These are phyloP conservation scores for Tolypocladium tropicale DNA, from an alignment of 2,329 filamentous ascomycete species.

Conservation along the genomic window DNA sequence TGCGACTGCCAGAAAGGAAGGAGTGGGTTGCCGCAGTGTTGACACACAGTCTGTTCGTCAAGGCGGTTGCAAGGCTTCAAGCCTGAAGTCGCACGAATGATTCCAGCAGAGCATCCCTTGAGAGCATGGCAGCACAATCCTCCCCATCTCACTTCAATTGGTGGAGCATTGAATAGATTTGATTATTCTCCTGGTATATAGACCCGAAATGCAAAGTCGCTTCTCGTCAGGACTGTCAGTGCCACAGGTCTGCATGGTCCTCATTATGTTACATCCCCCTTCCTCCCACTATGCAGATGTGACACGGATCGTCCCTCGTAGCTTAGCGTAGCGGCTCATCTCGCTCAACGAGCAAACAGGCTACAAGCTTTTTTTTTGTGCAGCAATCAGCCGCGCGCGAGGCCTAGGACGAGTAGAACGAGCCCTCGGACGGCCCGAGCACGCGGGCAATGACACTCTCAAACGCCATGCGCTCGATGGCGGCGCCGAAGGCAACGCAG, in stretches of 20 bases:
- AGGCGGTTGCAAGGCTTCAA: neutral
- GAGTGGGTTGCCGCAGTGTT: neutral
- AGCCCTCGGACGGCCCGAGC: constrained; percentile 15
- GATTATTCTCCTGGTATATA: neutral
- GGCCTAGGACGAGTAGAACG: neutral
- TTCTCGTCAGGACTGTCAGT: neutral
- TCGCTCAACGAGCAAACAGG: neutral
- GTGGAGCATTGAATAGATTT: no score
- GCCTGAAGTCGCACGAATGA: neutral
- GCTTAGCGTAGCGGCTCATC: neutral
- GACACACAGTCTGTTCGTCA: neutral
- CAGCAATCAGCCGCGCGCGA: neutral
- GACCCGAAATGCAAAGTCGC: neutral
- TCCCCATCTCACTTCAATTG: neutral
- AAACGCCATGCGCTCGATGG: constrained; percentile 34
- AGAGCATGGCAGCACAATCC: neutral
- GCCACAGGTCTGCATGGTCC: neutral
- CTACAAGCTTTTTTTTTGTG: no score
- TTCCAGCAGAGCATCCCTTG: no score
- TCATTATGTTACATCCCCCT: neutral
- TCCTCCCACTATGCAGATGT: neutral
- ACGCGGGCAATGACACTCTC: constrained; percentile 33
- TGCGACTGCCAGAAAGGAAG: neutral
- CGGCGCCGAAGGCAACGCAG: constrained; percentile 38
- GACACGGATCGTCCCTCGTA: neutral